Percentiles rank a stretch among this genome's conserved stretches.
Conservation (phyloP, 2,329 filamentous ascomycete species). For the Gliomastix tumulicola region DNA sequence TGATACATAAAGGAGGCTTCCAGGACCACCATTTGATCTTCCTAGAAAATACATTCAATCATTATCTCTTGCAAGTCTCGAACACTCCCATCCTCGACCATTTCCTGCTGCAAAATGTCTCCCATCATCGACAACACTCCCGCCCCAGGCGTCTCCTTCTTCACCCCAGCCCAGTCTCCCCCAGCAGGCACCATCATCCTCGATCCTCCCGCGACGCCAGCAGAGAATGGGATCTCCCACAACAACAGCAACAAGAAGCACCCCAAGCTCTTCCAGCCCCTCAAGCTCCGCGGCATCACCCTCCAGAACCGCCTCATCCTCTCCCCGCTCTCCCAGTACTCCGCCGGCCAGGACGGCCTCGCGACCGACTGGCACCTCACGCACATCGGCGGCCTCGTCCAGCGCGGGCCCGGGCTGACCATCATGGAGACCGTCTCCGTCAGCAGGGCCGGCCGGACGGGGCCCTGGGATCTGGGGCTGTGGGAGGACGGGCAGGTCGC, state of each 20-base stretch:
- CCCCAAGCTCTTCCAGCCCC: conserved; percentile 36
- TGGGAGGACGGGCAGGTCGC: conserved; percentile 69
- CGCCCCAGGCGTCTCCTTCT: conserved; percentile 26
- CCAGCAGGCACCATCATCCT: conserved; percentile 31
- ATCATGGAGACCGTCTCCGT: conserved; percentile 4
- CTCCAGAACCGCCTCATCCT: conserved; percentile 34
- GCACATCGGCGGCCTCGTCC: conserved; percentile 63
- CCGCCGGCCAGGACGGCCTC: conserved; percentile 40
- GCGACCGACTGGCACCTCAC: conserved; percentile 63
- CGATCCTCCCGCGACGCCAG: no score
- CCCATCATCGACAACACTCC: conserved; percentile 1
- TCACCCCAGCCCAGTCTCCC: conserved; percentile 33
- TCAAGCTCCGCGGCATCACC: conserved; percentile 31
- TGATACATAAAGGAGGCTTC: no score
- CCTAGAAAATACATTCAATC: no score
- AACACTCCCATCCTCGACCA: no score
- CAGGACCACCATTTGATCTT: no score
- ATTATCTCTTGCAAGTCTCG: no score
- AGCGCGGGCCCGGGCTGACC: conserved; percentile 41
- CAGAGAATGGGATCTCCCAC: neutral
- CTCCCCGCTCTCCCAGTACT: conserved; percentile 36
- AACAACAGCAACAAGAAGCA: no score
- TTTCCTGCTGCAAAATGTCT: no score
- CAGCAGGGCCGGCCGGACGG: conserved; percentile 19
- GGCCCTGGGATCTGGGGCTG: conserved; percentile 59